These are phyloP conservation scores for Calonectria pteridis DNA, from an alignment of 2,329 filamentous ascomycete species.

Conservation along the genomic window DNA sequence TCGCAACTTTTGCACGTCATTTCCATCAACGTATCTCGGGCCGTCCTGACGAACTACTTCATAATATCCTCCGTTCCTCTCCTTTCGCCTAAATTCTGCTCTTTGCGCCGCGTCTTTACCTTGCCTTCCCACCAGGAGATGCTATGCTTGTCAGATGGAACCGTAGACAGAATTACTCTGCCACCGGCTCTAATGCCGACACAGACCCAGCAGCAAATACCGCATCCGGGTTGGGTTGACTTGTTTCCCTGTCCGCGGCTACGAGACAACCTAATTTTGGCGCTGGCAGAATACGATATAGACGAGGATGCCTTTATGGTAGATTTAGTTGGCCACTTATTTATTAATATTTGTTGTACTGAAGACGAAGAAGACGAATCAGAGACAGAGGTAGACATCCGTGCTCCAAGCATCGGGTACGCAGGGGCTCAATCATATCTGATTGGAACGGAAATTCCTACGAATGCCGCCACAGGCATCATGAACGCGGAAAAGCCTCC, in stretches of 20 bases:
- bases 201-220: constrained; percentile 26
- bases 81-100: constrained; percentile 19
- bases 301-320: constrained; percentile 32
- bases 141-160: not conserved
- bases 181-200: constrained; percentile 32
- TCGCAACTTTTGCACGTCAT: constrained; percentile 36
- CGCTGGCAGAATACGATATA: constrained; percentile 19
- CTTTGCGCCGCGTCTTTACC: constrained; percentile 11
- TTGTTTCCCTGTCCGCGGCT: constrained; percentile 33
- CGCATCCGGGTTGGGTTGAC: constrained; percentile 35
- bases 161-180: not conserved
- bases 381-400: not conserved
- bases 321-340: constrained; percentile 30
- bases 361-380: not conserved
- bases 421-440: not conserved
- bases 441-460: not conserved
- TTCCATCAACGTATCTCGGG: constrained; percentile 36
- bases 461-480: not conserved
- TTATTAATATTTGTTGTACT: constrained; percentile 11
- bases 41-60: constrained; percentile 38
- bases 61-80: constrained; percentile 30
- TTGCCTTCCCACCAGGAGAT: constrained; percentile 3
- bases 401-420: not conserved
- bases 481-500: not conserved
- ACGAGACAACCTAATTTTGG: constrained; percentile 36